Evolutionary conservation across 257 asterid genomes (phyloP), one percentile per base, ranked within the genome.

Genomic region (Solanum phureja): DNA sequence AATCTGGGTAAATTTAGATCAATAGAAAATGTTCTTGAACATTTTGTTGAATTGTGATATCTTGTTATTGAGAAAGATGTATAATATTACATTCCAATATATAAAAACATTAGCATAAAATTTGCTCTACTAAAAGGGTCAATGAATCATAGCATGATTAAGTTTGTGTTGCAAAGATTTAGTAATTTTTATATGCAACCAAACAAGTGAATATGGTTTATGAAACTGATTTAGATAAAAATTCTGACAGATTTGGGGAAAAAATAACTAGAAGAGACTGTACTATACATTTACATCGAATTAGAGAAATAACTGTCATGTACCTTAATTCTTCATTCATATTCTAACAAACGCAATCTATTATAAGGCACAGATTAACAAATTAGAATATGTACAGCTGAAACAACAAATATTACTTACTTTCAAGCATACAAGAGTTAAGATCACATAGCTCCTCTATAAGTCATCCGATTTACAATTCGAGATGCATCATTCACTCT

Each of bases 401-500:
- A 56, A 89, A 49, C 23, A 60, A 37, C 87, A 58, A 23, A 84
- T 9, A n/a, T 35, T 66, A 85, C 86, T 84, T 72, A 88, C 86
- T 84, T 90, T 34, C 91, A 90, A 89, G 44, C 89, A 87, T 37
- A 23, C 42, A 73, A 87, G 83, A 37, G 27, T 89, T 88, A 75
- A 34, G 90, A 89, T 88, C 79, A 85, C 38, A 88, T 29, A 71
- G 90, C 86, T 79, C 94, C 92, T 74, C 71, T 85, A 86, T 94
- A 98, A 64, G 94, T 93, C 96, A 96, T 92, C 88, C 83, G 93
- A 87, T 93, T 92, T 77, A 94, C 84, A 46, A 95, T 91, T 90
- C 95, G 92, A 38, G 98, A 89, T 5, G 98, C 98, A 60, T 95
- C 98, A 9, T 93, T 93, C 68, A 93, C 88, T 88, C 96, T 91